Base-by-base conservation (phyloP, 78 protist species). In the Dictyostelium intermedium region DNA sequence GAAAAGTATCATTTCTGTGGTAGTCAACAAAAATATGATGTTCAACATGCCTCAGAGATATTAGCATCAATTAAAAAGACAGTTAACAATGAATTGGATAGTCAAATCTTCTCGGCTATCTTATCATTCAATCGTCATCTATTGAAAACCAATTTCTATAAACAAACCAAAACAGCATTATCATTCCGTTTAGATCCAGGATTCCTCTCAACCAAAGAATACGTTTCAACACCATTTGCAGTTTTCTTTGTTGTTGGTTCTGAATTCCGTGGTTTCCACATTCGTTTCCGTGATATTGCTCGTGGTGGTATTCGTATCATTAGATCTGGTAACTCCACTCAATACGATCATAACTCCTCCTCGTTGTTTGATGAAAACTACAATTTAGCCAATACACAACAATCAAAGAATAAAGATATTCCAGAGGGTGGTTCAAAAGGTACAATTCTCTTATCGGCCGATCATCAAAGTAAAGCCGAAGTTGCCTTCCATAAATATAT, bases 401-500 rank as follows among this genome's bases (percentile, higher is more conserved):
- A 96, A 74, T 93, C 85, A 41, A 98, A 98, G 95, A 98, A 97
- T 95, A 97, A 98, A 92, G 99, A 98, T 87, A 97, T 98, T 37
- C 98, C 99, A 23, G 99, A 98, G 93, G 98, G 98, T 47, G 99
- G 99, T 39, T 70, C 95, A 43, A 98, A 98, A 96, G 98, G 98
- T 23, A 95, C 95, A 4, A 56, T 97, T 43, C 72, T 95, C 34
- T 77, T 95, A 13, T 63, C 37, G 1, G 41, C 61, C 11, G 96
- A 95, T 83, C 86, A 66, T n/a, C 83, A 79, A 34, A 30, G 34
- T 32, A 47, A 87, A 72, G 95, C 91, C 27, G 93, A 74, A 37
- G 73, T 35, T 13, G 94, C 95, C 45, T 96, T 96, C 91, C 63
- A 60, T 27, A 70, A 83, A 86, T 95, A 87, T 95, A 82, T 87